Evolutionary conservation across 2,329 filamentous ascomycete species (phyloP), one percentile per base, ranked within the genome.

Genomic region (Davidsoniella neocaledoniae): DNA sequence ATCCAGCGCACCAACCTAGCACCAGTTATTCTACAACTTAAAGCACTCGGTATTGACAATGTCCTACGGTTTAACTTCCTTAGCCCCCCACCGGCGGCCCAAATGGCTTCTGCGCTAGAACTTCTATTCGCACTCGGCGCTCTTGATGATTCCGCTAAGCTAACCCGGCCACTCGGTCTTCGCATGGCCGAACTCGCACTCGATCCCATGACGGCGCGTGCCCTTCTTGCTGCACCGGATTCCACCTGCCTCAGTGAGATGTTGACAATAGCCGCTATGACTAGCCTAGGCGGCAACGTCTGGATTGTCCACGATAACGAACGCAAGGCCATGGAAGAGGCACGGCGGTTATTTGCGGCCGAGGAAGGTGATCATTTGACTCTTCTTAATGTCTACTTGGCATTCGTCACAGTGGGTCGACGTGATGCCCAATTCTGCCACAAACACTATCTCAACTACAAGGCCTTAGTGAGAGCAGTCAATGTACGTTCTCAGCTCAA

Each of bases 281-380:
- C 86, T 33, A 91, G 81, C 54, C 68, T 94, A 0, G 84, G 88
- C 53, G 48, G 12, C 2, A 48, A 42, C 3, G 73, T 94, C 0
- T 96, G 86, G 81, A 77, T 94, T 54, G 74, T 82, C 29, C 80
- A 86, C 56, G 81, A 88, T 21, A 83, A 77, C 37, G 81, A 85
- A 56, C 83, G 82, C 58, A 87, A 83, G 58, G 70, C 72, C 46
- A 76, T 83, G 61, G 86, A 94, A 60, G 79, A 73, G 17, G 77
- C 80, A 25, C 73, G 84, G 43, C 74, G 85, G 44, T 85, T 83
- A 58, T 96, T 96, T 59, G 86, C 90, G 0, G 88, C 81, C 5
- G 86, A 93, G 54, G 88, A 96, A 67, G 91, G 91, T 1, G 91
- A 98, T 58, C 90, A 96, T 58, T 66, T 96, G 21, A 95, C 88